phyloP scores from a whole-genome alignment of 805 yeast species.

The Metschnikowia koreensis region DNA sequence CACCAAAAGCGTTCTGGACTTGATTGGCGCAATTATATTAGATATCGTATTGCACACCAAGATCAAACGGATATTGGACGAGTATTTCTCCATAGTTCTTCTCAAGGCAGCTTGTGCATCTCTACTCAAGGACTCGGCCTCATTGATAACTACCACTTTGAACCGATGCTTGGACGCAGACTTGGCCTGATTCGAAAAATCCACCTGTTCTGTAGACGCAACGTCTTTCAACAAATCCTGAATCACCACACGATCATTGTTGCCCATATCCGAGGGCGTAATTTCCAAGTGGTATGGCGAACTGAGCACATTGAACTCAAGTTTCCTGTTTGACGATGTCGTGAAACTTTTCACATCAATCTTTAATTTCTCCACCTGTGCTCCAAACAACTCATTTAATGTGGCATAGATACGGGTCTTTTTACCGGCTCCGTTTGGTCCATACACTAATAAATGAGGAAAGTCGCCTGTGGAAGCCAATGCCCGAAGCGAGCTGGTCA shows the following conservation, averaged over 20 bases:
- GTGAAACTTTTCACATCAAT: slow-evolving; percentile 86
- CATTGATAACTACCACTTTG: slow-evolving; percentile 83
- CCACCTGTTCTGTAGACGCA: slow-evolving; percentile 95
- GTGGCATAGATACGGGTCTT: slow-evolving; percentile 88
- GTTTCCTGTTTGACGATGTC: slow-evolving; percentile 68
- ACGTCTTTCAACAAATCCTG: slow-evolving; percentile 92
- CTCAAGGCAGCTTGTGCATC: slow-evolving; percentile 96
- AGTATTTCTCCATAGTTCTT: slow-evolving; percentile 94
- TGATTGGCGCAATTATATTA: slow-evolving; percentile 89
- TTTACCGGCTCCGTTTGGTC: slow-evolving; percentile 97
- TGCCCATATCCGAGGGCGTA: slow-evolving; percentile 96
- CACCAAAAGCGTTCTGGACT: slow-evolving; percentile 86
- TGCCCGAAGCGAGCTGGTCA: slow-evolving; percentile 63
- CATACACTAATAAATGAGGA: slow-evolving; percentile 90
- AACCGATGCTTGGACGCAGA: slow-evolving; percentile 49
- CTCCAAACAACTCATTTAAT: slow-evolving; percentile 75
- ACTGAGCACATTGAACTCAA: slow-evolving; percentile 91
- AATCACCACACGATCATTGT: slow-evolving; percentile 90
- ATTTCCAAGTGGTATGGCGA: slow-evolving; percentile 89
- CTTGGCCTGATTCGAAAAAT: slow-evolving; percentile 52
- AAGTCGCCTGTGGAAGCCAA: slow-evolving; percentile 72
- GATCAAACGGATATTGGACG: slow-evolving; percentile 79
- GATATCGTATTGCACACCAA: slow-evolving; percentile 87
- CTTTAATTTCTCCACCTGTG: slow-evolving; percentile 73
- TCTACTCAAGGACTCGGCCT: slow-evolving; percentile 83